Percentiles rank a stretch among this genome's conserved stretches.
These are phyloP conservation scores for Trametes sp. DNA, from an alignment of 1,284 basidiomycete genomes.

Conservation along the genomic window DNA sequence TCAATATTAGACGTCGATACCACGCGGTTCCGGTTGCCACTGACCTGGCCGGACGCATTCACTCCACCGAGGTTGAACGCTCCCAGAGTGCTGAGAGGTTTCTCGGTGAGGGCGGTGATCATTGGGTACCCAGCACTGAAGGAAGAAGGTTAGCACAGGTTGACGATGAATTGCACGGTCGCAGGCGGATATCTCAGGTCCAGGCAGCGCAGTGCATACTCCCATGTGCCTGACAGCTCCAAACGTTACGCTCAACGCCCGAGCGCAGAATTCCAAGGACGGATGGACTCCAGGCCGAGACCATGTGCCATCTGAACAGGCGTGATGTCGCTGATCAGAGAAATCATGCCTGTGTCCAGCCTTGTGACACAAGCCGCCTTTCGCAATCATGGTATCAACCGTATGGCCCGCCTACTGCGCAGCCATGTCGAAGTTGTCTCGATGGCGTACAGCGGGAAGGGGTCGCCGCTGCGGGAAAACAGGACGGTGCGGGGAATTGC, in stretches of 20 bases:
- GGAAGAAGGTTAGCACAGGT: conserved; percentile 1
- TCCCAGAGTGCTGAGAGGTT: conserved; percentile 38
- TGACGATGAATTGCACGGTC: background rate
- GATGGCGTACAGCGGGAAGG: background rate
- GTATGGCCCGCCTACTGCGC: background rate
- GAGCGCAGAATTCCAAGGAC: background rate
- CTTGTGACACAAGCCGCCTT: background rate
- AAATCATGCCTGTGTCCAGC: conserved; percentile 2
- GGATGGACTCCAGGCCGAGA: conserved; percentile 3
- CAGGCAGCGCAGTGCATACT: background rate
- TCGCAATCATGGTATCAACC: background rate
- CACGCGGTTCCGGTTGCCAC: background rate
- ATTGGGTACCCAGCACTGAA: conserved; percentile 59
- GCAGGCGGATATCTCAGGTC: background rate
- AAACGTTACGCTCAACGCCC: background rate
- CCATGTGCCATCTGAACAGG: background rate
- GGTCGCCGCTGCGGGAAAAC: background rate
- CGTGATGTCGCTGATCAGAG: conserved; percentile 9
- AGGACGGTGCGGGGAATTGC: background rate
- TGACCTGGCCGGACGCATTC: conserved; percentile 56
- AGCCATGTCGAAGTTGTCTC: background rate
- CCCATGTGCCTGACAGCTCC: background rate
- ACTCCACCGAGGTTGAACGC: conserved; percentile 62
- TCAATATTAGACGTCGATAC: background rate
- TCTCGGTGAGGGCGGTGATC: conserved; percentile 50